These are phyloP conservation scores for Phyllosticta citribraziliensis DNA, from an alignment of 2,329 filamentous ascomycete species.

Conservation along the genomic window DNA sequence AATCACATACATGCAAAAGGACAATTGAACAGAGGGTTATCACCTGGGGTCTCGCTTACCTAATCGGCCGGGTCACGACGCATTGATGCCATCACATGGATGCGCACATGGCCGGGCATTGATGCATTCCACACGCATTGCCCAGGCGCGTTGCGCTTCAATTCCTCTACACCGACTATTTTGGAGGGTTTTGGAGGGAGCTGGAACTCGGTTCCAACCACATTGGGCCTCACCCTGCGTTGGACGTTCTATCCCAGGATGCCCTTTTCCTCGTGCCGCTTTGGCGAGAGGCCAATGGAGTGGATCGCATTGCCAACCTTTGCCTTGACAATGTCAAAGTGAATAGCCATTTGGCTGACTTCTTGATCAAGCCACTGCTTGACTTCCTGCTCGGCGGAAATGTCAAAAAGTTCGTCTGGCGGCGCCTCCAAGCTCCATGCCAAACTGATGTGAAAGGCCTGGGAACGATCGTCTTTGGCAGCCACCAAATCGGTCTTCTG, in stretches of 20 bases:
- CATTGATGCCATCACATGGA: background rate
- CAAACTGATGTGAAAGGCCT: slow-evolving; percentile 78
- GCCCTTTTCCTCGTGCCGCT: slow-evolving; percentile 14
- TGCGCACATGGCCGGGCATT: background rate
- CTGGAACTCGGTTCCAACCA: background rate
- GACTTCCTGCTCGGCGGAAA: background rate
- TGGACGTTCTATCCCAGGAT: slow-evolving; percentile 12
- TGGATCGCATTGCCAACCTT: slow-evolving; percentile 35
- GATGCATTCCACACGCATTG: background rate
- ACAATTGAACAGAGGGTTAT: background rate
- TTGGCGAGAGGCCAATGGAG: slow-evolving; percentile 21
- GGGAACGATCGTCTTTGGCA: slow-evolving; percentile 32
- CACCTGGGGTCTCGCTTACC: background rate
- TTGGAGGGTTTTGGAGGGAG: background rate
- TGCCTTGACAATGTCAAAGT: slow-evolving; percentile 36
- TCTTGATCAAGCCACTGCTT: slow-evolving; percentile 12
- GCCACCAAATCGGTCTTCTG: slow-evolving; percentile 12
- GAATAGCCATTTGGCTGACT: slow-evolving; percentile 17
- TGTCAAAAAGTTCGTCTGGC: slow-evolving; percentile 5
- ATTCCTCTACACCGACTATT: background rate
- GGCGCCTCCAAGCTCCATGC: slow-evolving; percentile 53
- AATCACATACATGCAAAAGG: too few species aligned
- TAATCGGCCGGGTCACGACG: background rate
- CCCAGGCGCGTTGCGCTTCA: background rate
- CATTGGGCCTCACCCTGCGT: background rate